Base-by-base conservation (phyloP, 345 rosid genomes). In the Dipteronia dyeriana region DNA sequence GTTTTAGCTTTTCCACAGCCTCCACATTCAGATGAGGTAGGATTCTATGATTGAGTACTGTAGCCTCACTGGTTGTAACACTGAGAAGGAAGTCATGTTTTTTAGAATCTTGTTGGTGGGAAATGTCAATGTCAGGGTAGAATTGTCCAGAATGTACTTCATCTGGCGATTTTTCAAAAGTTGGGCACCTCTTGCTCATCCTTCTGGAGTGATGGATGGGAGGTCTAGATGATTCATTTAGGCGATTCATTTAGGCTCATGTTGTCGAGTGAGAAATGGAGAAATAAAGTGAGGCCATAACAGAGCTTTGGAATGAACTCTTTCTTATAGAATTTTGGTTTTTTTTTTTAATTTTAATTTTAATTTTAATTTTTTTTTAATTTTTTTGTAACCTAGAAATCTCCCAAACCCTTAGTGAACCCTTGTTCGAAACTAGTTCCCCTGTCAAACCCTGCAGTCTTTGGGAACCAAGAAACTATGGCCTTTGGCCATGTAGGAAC, bases 31-130 rank as follows among this genome's bases (percentile, higher is more conserved):
- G 38, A 25, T 68, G 54, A 25, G 7, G 9, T 49, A 14, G 34
- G 29, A 4, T 7, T 25, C 47, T 53, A 4, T 26, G 60, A 45
- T 34, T 70, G 41, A 7, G 23, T 59, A 59, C 26, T 16, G 23
- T 20, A 59, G 63, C 25, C 23, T 1, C 26, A 45, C 11, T 2
- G 29, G 57, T 19, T 7, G 41, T 49, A 9, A 67, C 71, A 23
- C 23, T 17, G 39, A 26, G 73, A 26, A 70, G 13, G 63, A 51
- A 70, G 60, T 70, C n/a, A 47, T 47, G 59, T 68, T 68, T 68
- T 14, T 25, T 4, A n/a, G n/a, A 70, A 57, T 62, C 43, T 11
- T 34, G 49, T 20, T 10, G 29, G 60, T 31, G 26, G 51, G 65
- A 71, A 57, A 38, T 57, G 20, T 34, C 49, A 12, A 6, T 57